Conservation (phyloP, 345 rosid genomes). For the Garcia nutans region DNA sequence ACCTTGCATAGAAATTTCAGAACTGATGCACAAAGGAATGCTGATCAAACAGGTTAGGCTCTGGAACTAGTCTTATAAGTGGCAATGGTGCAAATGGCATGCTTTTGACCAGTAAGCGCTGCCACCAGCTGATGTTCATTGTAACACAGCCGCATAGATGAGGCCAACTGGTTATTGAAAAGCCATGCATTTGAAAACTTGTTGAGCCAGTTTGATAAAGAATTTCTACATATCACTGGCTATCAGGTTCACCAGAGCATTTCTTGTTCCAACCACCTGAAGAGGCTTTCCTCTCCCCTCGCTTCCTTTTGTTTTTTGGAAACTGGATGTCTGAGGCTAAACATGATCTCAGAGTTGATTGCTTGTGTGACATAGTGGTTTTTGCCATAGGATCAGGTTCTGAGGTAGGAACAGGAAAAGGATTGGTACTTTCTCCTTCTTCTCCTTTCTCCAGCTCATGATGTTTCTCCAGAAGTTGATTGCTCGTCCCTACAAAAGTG, state of each 20-base stretch:
- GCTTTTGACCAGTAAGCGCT: background rate
- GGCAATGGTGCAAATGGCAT: background rate
- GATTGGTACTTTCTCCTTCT: conserved; percentile 52
- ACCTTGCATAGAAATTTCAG: background rate
- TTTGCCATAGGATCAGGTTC: conserved; percentile 34
- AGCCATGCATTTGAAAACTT: conserved; percentile 7
- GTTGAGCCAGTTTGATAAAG: conserved; percentile 1
- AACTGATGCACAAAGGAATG: background rate
- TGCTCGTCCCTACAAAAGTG: conserved; percentile 33
- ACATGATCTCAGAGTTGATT: conserved; percentile 60
- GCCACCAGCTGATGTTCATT: background rate
- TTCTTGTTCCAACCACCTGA: conserved; percentile 68
- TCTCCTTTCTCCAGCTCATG: conserved; percentile 46
- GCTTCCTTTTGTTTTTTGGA: conserved; percentile 79
- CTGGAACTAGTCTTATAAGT: background rate
- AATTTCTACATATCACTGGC: conserved; percentile 43
- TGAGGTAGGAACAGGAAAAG: conserved; percentile 34
- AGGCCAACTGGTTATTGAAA: conserved; percentile 1
- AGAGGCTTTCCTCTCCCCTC: conserved; percentile 83
- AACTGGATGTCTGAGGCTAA: conserved; percentile 65
- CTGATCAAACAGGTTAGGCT: background rate
- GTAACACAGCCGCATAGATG: background rate
- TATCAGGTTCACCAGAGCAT: conserved; percentile 63
- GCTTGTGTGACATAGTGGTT: conserved; percentile 29
- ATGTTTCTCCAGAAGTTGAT: conserved; percentile 35